phyloP scores from a whole-genome alignment of 78 protist species.

The Dictyostelium citrinum region DNA sequence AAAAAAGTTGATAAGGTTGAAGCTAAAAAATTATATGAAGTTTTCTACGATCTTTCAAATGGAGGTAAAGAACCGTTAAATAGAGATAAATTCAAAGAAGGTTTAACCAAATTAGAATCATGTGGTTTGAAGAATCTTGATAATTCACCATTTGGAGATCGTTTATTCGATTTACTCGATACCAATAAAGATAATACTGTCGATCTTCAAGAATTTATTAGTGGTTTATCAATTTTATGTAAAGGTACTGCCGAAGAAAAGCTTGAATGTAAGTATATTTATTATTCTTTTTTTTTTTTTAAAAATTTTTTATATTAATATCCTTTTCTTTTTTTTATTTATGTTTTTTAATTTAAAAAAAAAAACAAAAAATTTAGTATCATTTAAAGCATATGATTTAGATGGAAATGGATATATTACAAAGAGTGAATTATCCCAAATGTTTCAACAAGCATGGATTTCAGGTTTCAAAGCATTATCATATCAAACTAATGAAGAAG shows the following conservation, averaged over 20 bases:
- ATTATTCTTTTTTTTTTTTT: background rate
- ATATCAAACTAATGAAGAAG: conserved; percentile 78
- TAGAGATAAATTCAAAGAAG: conserved; percentile 57
- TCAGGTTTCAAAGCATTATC: conserved; percentile 81
- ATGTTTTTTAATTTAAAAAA: background rate
- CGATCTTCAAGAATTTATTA: conserved; percentile 79
- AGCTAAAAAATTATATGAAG: conserved; percentile 71
- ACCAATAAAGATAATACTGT: conserved; percentile 70
- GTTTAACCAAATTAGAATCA: conserved; percentile 49
- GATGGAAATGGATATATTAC: conserved; percentile 90
- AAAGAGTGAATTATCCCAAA: conserved; percentile 84
- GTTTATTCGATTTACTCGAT: conserved; percentile 75
- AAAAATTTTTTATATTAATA: background rate
- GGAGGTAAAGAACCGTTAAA: conserved; percentile 71
- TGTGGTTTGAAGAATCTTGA: conserved; percentile 82
- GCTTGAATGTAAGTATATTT: conserved; percentile 38
- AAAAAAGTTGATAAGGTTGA: conserved; percentile 74
- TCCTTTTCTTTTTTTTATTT: background rate
- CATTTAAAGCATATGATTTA: conserved; percentile 90
- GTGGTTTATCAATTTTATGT: conserved; percentile 78
- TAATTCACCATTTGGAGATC: conserved; percentile 79
- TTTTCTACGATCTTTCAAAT: conserved; percentile 45
- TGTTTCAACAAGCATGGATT: conserved; percentile 85
- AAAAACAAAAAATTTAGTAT: conserved; percentile 16
- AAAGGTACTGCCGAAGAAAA: conserved; percentile 82